These are phyloP conservation scores for Dryadomyces quercivorus DNA, from an alignment of 2,329 filamentous ascomycete species.

Conservation along the genomic window DNA sequence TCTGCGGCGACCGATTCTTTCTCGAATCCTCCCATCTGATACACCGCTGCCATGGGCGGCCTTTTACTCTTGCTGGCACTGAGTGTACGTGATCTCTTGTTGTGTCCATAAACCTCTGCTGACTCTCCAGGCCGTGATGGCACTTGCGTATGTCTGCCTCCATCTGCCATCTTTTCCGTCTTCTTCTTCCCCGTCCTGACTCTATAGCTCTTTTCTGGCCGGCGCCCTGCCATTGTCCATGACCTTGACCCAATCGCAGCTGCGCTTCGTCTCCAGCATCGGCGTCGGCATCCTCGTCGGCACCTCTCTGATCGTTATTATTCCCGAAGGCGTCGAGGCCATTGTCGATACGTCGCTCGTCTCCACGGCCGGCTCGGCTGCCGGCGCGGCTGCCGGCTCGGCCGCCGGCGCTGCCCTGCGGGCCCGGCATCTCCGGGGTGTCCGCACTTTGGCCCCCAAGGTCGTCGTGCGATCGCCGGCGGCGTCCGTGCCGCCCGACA, in stretches of 20 bases:
- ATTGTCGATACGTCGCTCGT: constrained; percentile 48
- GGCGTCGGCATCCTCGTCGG: constrained; percentile 91
- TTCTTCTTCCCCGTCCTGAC: constrained; percentile 9
- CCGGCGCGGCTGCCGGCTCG: not conserved
- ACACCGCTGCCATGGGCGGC: constrained; percentile 17
- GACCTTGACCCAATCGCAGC: constrained; percentile 71
- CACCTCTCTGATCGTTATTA: constrained; percentile 91
- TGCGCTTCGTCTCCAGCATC: constrained; percentile 81
- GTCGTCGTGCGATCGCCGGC: not conserved
- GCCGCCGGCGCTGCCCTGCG: not conserved
- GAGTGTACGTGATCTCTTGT: constrained; percentile 14
- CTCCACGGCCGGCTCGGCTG: not conserved
- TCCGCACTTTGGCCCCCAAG: not conserved
- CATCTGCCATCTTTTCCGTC: not conserved
- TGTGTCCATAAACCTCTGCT: not conserved
- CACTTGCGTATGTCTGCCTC: constrained; percentile 36
- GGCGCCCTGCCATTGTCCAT: constrained; percentile 85
- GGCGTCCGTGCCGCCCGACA: not conserved
- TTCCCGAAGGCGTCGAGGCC: constrained; percentile 91
- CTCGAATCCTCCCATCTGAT: not conserved
- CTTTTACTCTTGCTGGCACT: constrained; percentile 21
- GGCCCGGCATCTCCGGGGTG: not conserved
- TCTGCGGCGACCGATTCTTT: too few relatives aligned
- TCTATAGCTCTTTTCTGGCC: constrained; percentile 73
- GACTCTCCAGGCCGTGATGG: constrained; percentile 39